Evolutionary conservation across 805 yeast genomes (phyloP).

Genomic region (Candida ovalis): DNA sequence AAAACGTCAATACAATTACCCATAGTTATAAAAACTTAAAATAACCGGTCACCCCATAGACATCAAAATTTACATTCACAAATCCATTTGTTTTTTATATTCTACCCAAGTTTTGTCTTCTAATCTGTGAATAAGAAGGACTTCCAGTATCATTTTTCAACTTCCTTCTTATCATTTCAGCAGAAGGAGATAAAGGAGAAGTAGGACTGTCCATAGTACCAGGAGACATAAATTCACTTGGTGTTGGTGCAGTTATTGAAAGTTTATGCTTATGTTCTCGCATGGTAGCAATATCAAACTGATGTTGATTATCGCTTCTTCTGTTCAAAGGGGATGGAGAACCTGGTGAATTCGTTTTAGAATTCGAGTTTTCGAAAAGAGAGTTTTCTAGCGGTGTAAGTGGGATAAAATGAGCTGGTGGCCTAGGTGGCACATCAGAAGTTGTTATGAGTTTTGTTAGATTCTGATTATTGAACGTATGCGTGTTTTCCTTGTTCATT

Average conservation of each 20-base stretch:
- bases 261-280: neutral
- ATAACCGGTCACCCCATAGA: no score
- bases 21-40: no score
- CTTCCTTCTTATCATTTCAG: neutral
- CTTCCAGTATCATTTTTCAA: neutral
- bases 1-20: no score
- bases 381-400: constrained; percentile 13
- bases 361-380: neutral
- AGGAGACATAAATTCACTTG: constrained; percentile 1
- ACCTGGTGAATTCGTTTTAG: neutral
- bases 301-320: neutral
- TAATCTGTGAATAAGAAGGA: constrained; percentile 20
- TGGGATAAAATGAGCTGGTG: constrained; percentile 26
- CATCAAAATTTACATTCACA: no score
- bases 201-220: neutral
- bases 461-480: neutral
- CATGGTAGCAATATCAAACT: neutral
- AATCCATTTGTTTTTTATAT: neutral
- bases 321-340: neutral
- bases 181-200: neutral
- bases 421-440: constrained; percentile 20
- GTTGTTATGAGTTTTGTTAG: neutral
- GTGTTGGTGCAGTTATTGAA: constrained; percentile 1
- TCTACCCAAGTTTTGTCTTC: constrained; percentile 15
- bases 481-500: constrained; percentile 1